Conservation (phyloP, 2,329 filamentous ascomycete species). For the Juglanconis juglandina region DNA sequence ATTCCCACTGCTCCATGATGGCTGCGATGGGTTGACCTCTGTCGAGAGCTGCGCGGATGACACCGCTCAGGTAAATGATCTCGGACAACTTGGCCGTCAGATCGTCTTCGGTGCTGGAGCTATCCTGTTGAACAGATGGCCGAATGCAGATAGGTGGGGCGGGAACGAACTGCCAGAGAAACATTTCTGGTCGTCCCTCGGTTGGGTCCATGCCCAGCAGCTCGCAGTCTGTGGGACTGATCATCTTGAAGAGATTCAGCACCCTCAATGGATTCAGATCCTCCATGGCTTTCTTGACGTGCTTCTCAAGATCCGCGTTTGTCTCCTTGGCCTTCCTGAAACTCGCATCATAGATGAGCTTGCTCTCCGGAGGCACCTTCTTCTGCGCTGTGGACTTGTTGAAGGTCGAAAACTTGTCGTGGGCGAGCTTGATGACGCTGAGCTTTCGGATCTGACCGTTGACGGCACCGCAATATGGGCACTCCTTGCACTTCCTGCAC, state of each 20-base stretch:
- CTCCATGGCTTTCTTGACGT: slow-evolving; percentile 87
- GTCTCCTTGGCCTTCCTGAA: slow-evolving; percentile 75
- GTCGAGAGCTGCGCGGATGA: slow-evolving; percentile 77
- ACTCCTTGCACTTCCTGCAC: slow-evolving; percentile 81
- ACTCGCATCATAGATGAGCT: slow-evolving; percentile 80
- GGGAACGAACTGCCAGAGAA: slow-evolving; percentile 94
- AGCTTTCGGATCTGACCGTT: slow-evolving; percentile 93
- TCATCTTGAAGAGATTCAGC: slow-evolving; percentile 85
- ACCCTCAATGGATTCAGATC: slow-evolving; percentile 88
- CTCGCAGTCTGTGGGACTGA: slow-evolving; percentile 82
- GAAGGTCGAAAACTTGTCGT: slow-evolving; percentile 87
- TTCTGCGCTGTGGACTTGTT: slow-evolving; percentile 84
- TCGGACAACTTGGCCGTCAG: slow-evolving; percentile 95
- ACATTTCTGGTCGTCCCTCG: slow-evolving; percentile 90
- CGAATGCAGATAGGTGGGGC: slow-evolving; percentile 92
- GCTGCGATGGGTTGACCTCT: slow-evolving; percentile 83
- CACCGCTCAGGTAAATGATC: slow-evolving; percentile 86
- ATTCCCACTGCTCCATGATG: slow-evolving; percentile 98
- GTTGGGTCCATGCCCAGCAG: slow-evolving; percentile 82
- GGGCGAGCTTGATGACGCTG: slow-evolving; percentile 86
- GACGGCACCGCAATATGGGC: slow-evolving; percentile 73
- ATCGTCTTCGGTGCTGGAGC: slow-evolving; percentile 91
- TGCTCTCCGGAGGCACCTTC: slow-evolving; percentile 78
- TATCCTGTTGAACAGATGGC: slow-evolving; percentile 90
- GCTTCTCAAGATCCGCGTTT: slow-evolving; percentile 82